Base-by-base conservation (phyloP, 1,284 basidiomycete genomes). In the Trichosporon sp. region DNA sequence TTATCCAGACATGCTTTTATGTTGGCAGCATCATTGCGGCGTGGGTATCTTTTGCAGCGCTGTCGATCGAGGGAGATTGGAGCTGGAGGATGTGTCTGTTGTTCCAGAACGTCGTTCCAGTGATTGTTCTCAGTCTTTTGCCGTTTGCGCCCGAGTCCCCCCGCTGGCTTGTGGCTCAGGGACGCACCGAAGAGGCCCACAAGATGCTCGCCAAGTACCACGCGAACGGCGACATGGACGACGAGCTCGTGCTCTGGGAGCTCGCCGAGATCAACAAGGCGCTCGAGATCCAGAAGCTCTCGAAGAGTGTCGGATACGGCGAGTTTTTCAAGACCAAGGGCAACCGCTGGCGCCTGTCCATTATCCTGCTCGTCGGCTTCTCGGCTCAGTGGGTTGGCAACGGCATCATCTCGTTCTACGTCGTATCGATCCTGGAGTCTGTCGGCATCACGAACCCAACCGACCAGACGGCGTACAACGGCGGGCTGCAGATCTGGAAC, bases 281-380 rank as follows among this genome's bases (percentile, higher is more conserved):
- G 1, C 63, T 84, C 44, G 75, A 75, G 3, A 66, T 80, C 23
- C 82, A 84, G 67, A 74, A 51, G 58, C 47, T 60, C 2, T 64
- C 56, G 25, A 66, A 62, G 27, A 21, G 1, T 3, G 23, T 65
- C 18, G 32, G 65, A 0, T 69, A 35, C 32, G 42, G 65, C 18
- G 63, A 69, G 18, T 70, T 71, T 29, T 60, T 83, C 74, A 64
- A 66, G 47, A 81, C 77, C 23, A 77, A 72, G 44, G 81, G 81
- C 3, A 83, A 83, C 71, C 72, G 86, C 66, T 83, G 80, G 63
- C 80, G 87, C 7, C 69, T 87, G 27, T 53, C 86, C 25, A 83
- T 88, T 62, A 82, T 84, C 5, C 75, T 84, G 15, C 83, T 88
- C 13, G 56, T 58, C 34, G 71, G 42, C 13, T 67, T 67, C 44